Evolutionary conservation across 805 yeast species (phyloP), one percentile per base, ranked within the genome.

Genomic region (Pichia thaimueangensis): DNA sequence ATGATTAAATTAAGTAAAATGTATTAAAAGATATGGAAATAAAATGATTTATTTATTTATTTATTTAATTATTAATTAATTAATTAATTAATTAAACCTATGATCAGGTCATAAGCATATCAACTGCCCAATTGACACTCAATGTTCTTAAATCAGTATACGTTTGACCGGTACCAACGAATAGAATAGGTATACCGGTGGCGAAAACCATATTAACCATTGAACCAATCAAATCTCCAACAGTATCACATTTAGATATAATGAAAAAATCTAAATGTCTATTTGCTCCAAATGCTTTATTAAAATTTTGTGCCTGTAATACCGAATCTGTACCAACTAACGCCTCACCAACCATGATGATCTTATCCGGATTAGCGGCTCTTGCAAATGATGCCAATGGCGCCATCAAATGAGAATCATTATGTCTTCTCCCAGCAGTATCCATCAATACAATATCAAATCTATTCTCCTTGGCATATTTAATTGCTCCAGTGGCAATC

Each of bases 271-370:
- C 97, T 34, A 91, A 67, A 31, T 76, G 72, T 42, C 97, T 69
- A 30, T 72, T 75, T 43, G 81, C 80, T 17, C 97, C 97, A 64
- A 93, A 91, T 0, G 97, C 96, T 53, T 80, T 78, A 59, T 91
- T 89, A 68, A 91, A 91, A 59, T 93, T 89, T 40, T 78, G 77
- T 0, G 97, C 97, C 62, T 91, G 98, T 62, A 84, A 84, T 3
- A 93, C 97, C 1, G 97, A 86, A 59, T 91, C 98, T 0, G 97
- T 89, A 15, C 98, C 98, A 1, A 91, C 97, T 30, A 91, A 69
- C 0, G 98, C 98, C 63, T 91, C 98, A 32, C 97, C 97, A 16
- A 91, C 98, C 97, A 93, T 93, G 57, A 91, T 89, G 55, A 91
- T 91, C 61, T 86, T 91, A 64, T 91, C 93, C 0, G 97, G 98